Evolutionary conservation across 2,329 filamentous ascomycete species (phyloP).

Genomic region (Cephalotrichum gorgonifer): DNA sequence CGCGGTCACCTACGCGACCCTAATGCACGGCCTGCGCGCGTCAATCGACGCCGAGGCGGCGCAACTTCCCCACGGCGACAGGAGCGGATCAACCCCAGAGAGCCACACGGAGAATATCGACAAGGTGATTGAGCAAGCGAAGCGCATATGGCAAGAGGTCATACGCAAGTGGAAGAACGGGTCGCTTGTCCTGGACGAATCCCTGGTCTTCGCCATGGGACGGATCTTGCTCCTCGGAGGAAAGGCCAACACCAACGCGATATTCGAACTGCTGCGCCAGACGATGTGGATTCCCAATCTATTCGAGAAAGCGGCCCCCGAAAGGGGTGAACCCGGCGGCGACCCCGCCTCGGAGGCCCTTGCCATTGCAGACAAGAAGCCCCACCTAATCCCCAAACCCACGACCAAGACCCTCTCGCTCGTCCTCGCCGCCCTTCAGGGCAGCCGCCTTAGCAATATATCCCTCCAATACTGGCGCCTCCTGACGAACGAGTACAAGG

Average conservation of each 20-base stretch:
- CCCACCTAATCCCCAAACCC: conserved; percentile 29
- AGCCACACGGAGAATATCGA: conserved; percentile 18
- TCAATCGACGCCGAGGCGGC: conserved; percentile 22
- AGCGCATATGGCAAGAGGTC: conserved; percentile 72
- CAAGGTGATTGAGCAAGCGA: conserved; percentile 52
- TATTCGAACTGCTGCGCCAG: conserved; percentile 69
- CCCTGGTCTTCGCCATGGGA: conserved; percentile 72
- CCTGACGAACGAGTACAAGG: conserved; percentile 48
- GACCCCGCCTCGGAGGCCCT: neutral
- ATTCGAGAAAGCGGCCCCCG: neutral
- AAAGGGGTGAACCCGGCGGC: neutral
- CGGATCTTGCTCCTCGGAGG: conserved; percentile 59
- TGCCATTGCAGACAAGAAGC: neutral
- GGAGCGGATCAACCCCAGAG: conserved; percentile 12
- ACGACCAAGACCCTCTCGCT: conserved; percentile 55
- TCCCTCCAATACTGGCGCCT: conserved; percentile 71
- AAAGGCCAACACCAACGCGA: conserved; percentile 54
- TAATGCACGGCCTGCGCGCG: conserved; percentile 64
- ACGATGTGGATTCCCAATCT: conserved; percentile 61
- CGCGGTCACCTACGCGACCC: conserved; percentile 65
- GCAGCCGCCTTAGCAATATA: conserved; percentile 47
- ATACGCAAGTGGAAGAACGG: conserved; percentile 65
- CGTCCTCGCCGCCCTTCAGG: conserved; percentile 52
- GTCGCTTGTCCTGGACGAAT: conserved; percentile 63
- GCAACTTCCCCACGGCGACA: conserved; percentile 14